Evolutionary conservation across 345 rosid species (phyloP).

Genomic region (Raphanus sativus): DNA sequence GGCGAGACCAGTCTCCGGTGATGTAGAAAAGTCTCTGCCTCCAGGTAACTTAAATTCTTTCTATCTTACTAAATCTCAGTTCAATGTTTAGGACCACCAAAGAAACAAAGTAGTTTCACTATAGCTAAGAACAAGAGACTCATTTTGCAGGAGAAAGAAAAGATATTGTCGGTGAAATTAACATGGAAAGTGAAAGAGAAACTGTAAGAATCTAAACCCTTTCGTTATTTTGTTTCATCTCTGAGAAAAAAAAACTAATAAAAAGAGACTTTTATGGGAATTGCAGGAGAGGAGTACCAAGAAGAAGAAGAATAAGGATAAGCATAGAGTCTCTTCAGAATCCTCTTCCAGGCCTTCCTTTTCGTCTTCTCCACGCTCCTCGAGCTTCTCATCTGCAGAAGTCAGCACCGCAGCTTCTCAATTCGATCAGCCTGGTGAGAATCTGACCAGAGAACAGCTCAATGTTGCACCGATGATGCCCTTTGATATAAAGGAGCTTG

Average conservation of each 20-base stretch:
- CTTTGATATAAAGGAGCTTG: conserved; percentile 53
- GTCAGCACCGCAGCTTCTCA: conserved; percentile 50
- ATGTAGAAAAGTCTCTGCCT: conserved; percentile 27
- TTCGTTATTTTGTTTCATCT: background rate
- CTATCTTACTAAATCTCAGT: conserved; percentile 16
- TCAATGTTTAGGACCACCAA: conserved; percentile 18
- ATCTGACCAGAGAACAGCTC: conserved; percentile 42
- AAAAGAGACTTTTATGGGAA: conserved; percentile 8
- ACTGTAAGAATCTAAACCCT: conserved; percentile 43
- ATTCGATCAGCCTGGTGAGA: conserved; percentile 42
- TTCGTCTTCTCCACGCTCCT: conserved; percentile 76
- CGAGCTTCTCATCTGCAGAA: conserved; percentile 66
- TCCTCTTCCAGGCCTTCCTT: conserved; percentile 62
- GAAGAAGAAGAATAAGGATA: conserved; percentile 51
- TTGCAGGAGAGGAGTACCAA: conserved; percentile 56
- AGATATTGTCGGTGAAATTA: conserved; percentile 39
- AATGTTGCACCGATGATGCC: conserved; percentile 34
- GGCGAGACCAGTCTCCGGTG: conserved; percentile 32
- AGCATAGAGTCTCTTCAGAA: conserved; percentile 61
- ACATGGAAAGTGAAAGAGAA: conserved; percentile 40
- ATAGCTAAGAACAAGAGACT: conserved; percentile 11
- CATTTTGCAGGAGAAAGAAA: conserved; percentile 50
- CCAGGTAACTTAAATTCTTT: conserved; percentile 28
- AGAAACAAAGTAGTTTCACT: conserved; percentile 20
- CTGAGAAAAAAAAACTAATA: background rate